Conservation (phyloP, 257 asterid genomes). For the Solanum gandarillasii region DNA sequence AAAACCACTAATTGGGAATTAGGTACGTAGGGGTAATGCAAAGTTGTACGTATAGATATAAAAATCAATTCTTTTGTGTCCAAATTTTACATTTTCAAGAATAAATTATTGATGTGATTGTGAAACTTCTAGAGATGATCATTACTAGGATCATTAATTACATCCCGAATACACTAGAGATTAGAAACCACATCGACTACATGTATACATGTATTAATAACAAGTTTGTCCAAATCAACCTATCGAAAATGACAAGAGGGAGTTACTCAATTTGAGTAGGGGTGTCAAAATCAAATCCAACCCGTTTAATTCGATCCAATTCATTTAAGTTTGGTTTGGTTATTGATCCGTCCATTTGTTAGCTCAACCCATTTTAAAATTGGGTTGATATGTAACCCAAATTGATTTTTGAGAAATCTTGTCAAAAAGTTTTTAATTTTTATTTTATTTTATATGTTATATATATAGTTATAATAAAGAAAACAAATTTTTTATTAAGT, state of each 20-base stretch:
- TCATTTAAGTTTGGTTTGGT: no score
- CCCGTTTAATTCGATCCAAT: no score
- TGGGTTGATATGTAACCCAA: no score
- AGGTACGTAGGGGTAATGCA: background rate
- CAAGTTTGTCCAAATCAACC: background rate
- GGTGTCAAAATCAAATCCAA: accelerated
- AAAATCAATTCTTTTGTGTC: background rate
- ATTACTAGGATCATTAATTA: background rate
- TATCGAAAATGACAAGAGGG: background rate
- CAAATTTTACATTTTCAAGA: background rate
- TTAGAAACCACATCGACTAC: background rate
- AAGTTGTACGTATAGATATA: background rate
- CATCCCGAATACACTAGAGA: background rate
- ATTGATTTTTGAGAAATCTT: no score
- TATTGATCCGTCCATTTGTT: no score
- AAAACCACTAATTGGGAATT: background rate
- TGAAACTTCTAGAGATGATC: background rate
- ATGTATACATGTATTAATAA: background rate
- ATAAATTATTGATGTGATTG: background rate
- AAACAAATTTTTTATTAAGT: no score
- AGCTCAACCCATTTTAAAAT: no score
- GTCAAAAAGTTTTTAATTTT: no score
- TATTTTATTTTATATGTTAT: no score
- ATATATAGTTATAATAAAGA: no score
- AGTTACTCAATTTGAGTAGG: no score